Evolutionary conservation across 164 flowering plant genomes (phyloP), one percentile per base, ranked within the genome.

Genomic region (Stephania cephalantha): DNA sequence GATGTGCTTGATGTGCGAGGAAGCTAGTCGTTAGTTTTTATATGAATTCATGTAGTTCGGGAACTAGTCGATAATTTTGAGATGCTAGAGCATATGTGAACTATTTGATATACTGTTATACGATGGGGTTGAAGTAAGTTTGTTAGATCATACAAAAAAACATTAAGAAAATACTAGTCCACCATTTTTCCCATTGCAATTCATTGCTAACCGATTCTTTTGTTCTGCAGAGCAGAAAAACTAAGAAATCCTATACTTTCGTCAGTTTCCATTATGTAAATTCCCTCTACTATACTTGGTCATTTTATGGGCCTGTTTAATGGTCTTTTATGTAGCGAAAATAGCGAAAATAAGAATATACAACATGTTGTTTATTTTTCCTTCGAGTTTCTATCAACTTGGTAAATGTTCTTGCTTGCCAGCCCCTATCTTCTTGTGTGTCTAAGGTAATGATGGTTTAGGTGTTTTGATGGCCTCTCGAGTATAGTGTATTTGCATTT

Each of bases 381-480:
- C 17, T 77, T 20, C 30, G 5, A 68, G 73, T 65, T 73, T 70
- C 30, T 67, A 71, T 69, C 42, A 35, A 35, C 42, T 35, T 35
- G 70, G 71, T 76, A 61, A 73, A 9, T 61, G 22, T 61, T 61
- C 25, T 61, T 61, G 66, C 20, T 74, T 73, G 68, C 82, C 86
- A 87, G 82, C 91, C 87, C 78, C 69, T 79, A 79, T 67, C 73
- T 75, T 83, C 75, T 64, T 68, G 30, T 61, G 46, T 76, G 18
- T 52, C 70, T 69, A 58, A 55, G 64, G 22, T 64, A 29, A 84
- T 88, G 84, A 74, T 82, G 76, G 77, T 78, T 75, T 85, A 86
- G 80, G 75, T 75, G 71, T 73, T 76, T 79, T 65, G 67, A 17
- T 79, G 83, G 87, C 90, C 90, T 89, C 91, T 89, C 89, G 86